Base-by-base conservation (phyloP, 2,329 filamentous ascomycete genomes). In the Aspergillus aculeatus region DNA sequence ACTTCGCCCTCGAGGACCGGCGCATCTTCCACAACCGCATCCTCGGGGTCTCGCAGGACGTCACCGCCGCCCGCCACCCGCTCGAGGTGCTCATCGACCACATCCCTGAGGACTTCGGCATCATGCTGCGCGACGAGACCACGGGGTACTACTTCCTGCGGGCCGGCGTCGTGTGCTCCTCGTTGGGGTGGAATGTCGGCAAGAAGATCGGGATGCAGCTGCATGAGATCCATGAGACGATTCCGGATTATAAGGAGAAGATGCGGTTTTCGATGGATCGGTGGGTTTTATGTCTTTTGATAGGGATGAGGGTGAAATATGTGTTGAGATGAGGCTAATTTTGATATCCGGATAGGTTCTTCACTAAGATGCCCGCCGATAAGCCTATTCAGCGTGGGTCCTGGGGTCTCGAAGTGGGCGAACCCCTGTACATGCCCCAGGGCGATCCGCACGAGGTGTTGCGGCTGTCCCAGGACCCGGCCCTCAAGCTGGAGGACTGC, bases 221-320 rank as follows among this genome's bases (percentile, higher is more conserved):
- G 14, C 80, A 87, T 11, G 83, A 86, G 59, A 94, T 96, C 61
- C 92, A 96, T 70, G 77, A 77, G 1, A 82, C 84, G 0, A 89
- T 96, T 23, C 91, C 92, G 0, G 90, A 95, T 68, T 96, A 94
- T 73, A 90, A 90, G 65, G 88, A 91, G 72, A 96, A 93, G 78
- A 92, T 96, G 89, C 84, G 89, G 41, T 89, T 92, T 64, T 92
- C 89, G 47, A 93, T 96, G 89, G 91, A 96, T 69, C 82, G 90
- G 84, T 91, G 76, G 54, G 83, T n/a, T n/a, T n/a, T 69, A 29
- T 21, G 2, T 5, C 11, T 23, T 5, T 6, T 21, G 24, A 12
- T 14, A 4, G 5, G 6, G 6, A 1, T 26, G n/a, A 11, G 23
- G 23, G 23, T 23, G 23, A 23, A 23, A 23, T 3, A 3, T 23